Base-by-base conservation (phyloP, 2,329 filamentous ascomycete species). In the Knufia fluminis region DNA sequence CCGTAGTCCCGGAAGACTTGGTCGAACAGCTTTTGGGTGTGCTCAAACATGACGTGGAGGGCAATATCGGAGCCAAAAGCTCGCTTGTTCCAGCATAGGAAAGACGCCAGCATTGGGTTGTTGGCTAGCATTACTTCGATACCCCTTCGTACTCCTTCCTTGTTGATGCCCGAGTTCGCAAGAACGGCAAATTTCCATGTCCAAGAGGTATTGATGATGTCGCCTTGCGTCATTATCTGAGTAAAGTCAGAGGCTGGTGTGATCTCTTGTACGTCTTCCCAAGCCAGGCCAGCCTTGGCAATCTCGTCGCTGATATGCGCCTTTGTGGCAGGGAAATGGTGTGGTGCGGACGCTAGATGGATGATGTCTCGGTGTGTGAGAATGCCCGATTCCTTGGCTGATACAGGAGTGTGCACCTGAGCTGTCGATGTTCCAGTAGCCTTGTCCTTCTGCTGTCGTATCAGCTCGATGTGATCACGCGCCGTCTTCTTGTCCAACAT, bases 171-270 rank as follows among this genome's bases (percentile, higher is more conserved):
- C 12, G 22, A 9, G 9, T 39, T 47, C 3, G 45, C 45, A 16
- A 48, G 20, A 19, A 48, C 26, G 14, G 19, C 19, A 19, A 28
- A 31, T 19, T 48, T 48, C 33, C 20, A 40, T 9, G 33, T 38
- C 45, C 45, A 40, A 4, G 45, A 48, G 14, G 33, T 26, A n/a
- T 48, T 48, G 35, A 31, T n/a, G 3, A 39, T 48, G 22, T 48
- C 45, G 10, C 33, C 33, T 28, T 48, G 45, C 12, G 45, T 28
- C 14, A 40, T 4, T n/a, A 48, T 23, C 14, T 39, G 33, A 17
- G 23, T 28, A 31, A 40, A 48, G 26, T 40, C 45, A 3, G 45
- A 48, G 17, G 33, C 33, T 40, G 45, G 44, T 16, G 35, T 26
- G 6, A 48, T 39, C 16, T 3, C 10, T 19, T 40, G 17, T 19